Evolutionary conservation across 768 basidiomycete species (phyloP).

Genomic region (Auriscalpium microsporum): DNA sequence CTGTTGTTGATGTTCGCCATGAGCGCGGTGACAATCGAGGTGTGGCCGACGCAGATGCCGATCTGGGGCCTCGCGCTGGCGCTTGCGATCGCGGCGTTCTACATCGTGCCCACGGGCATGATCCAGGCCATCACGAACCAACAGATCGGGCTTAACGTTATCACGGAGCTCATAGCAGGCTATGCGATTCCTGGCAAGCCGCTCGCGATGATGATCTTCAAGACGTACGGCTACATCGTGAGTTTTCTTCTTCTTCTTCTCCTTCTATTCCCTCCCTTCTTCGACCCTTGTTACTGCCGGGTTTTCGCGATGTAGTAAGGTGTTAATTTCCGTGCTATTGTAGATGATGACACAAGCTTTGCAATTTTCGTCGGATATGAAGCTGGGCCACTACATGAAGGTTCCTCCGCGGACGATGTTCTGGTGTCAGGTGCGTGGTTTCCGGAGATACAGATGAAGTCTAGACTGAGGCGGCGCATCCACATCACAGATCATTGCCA

Average conservation of each 20-base stretch:
- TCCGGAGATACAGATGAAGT: conserved; percentile 39
- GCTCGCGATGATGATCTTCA: conserved; percentile 76
- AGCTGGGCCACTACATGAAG: conserved; percentile 70
- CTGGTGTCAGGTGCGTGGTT: conserved; percentile 8
- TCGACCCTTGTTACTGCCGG: neutral
- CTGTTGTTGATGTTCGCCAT: conserved; percentile 54
- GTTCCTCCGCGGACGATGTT: conserved; percentile 32
- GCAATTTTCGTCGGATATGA: conserved; percentile 70
- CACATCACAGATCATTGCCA: conserved; percentile 61
- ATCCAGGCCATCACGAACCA: conserved; percentile 79
- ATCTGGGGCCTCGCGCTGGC: conserved; percentile 59
- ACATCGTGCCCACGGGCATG: conserved; percentile 74
- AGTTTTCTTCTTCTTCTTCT: neutral
- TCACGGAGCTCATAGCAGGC: conserved; percentile 69
- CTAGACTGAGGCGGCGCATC: conserved; percentile 30
- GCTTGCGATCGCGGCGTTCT: conserved; percentile 41
- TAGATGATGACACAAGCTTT: conserved; percentile 36
- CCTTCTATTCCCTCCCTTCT: neutral
- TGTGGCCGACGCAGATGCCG: conserved; percentile 61
- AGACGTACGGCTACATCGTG: conserved; percentile 28
- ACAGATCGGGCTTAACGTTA: conserved; percentile 59
- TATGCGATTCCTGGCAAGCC: conserved; percentile 53
- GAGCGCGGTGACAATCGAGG: conserved; percentile 48
- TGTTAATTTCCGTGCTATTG: neutral
- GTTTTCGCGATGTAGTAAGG: no score